Evolutionary conservation across 345 rosid genomes (phyloP).

Genomic region (Populus nigra): DNA sequence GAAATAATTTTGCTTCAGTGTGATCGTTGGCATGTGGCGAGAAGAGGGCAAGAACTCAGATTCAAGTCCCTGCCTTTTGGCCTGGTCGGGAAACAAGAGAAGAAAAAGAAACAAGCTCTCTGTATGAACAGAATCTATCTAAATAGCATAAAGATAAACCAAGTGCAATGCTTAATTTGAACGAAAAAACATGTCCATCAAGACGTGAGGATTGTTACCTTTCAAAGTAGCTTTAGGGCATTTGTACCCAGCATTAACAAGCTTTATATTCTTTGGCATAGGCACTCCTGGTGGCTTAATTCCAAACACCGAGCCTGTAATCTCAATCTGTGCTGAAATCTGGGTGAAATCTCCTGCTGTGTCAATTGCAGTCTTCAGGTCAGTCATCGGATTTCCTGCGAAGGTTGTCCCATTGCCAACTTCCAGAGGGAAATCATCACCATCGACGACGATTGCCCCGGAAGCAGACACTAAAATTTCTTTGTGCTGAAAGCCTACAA

Average conservation of each 20-base stretch:
- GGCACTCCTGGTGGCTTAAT: slow-evolving; percentile 50
- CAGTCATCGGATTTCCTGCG: slow-evolving; percentile 48
- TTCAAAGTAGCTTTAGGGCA: slow-evolving; percentile 54
- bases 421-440: slow-evolving; percentile 54
- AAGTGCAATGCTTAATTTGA: not conserved
- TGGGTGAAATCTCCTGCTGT: slow-evolving; percentile 78
- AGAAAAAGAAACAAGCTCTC: too few relatives aligned
- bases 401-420: slow-evolving; percentile 74
- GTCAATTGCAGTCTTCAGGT: slow-evolving; percentile 70
- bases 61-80: not conserved
- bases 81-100: not conserved
- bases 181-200: not conserved
- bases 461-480: slow-evolving; percentile 62
- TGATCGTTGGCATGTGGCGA: not conserved
- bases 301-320: slow-evolving; percentile 78
- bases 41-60: not conserved
- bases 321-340: slow-evolving; percentile 53
- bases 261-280: slow-evolving; percentile 65
- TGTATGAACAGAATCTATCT: too few relatives aligned
- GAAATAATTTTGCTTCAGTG: not conserved
- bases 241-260: slow-evolving; percentile 56
- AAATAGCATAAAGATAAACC: not conserved
- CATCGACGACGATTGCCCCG: slow-evolving; percentile 52
- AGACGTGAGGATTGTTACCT: slow-evolving; percentile 32
- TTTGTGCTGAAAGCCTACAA: slow-evolving; percentile 60